A percentile compares a stretch with the other conserved stretches of the same genome.
Conservation (phyloP, 208 protist species). For the Histomonas meleagridis region DNA sequence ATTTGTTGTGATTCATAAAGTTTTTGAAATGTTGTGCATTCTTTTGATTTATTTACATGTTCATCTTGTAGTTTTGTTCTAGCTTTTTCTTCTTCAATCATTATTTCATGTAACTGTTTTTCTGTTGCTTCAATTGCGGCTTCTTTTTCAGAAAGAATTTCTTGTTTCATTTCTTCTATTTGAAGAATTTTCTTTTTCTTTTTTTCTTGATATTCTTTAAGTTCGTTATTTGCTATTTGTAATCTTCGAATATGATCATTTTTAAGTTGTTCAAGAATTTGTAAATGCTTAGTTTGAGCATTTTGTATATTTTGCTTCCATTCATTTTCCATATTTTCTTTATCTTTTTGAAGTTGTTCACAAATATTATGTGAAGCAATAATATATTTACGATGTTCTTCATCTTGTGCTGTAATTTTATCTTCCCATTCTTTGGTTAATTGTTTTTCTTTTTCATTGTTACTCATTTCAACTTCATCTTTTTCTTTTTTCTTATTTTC, state of each 20-base stretch:
- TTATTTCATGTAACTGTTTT: background rate
- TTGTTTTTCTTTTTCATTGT: background rate
- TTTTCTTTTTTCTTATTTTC: conserved; percentile 36
- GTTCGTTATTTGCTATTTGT: background rate
- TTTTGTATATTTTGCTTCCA: background rate
- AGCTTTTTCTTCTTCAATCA: background rate
- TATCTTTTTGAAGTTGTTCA: background rate
- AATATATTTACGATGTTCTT: background rate
- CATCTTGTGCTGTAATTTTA: background rate
- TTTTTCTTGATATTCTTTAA: background rate
- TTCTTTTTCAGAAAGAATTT: background rate
- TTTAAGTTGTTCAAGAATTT: background rate
- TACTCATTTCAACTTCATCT: conserved; percentile 24
- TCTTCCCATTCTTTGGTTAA: background rate
- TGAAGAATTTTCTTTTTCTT: background rate
- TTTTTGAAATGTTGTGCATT: background rate
- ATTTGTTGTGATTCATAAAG: background rate
- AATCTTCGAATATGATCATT: background rate
- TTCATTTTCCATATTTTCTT: background rate
- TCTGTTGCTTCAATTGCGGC: background rate
- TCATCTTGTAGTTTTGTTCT: background rate
- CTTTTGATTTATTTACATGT: background rate
- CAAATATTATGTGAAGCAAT: background rate
- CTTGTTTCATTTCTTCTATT: conserved; percentile 33
- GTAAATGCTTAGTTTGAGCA: background rate